Percentiles rank a stretch among this genome's conserved stretches.
phyloP scores from a whole-genome alignment of 2,329 filamentous ascomycete genomes.

The Xylaria polymorpha region DNA sequence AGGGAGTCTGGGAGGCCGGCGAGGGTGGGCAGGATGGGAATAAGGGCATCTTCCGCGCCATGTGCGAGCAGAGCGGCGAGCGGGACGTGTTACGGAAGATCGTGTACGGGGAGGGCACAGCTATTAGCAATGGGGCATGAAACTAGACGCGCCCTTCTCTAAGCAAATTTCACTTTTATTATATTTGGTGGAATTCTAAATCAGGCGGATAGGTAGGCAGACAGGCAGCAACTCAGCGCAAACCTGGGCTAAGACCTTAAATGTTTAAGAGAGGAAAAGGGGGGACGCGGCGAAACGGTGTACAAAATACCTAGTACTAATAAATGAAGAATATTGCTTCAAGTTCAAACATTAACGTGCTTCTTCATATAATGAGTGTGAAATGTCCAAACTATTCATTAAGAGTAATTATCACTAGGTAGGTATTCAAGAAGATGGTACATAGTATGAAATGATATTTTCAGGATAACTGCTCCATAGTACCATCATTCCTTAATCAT shows the following conservation, averaged over 20 bases:
- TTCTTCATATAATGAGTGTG: neutral
- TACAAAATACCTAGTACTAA: slow-evolving; percentile 21
- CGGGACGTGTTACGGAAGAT: slow-evolving; percentile 36
- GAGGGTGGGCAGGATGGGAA: slow-evolving; percentile 8
- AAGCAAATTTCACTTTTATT: neutral
- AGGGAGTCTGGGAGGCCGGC: slow-evolving; percentile 65
- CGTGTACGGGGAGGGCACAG: slow-evolving; percentile 31
- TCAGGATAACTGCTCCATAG: no score
- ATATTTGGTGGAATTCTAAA: neutral
- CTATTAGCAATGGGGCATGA: neutral
- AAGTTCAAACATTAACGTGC: neutral
- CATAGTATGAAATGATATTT: no score
- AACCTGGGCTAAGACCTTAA: neutral
- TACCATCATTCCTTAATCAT: no score
- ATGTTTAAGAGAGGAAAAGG: neutral
- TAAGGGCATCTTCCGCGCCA: slow-evolving; percentile 38
- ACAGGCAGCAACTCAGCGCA: neutral
- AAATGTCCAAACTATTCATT: neutral
- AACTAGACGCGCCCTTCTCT: neutral
- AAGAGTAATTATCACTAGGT: neutral
- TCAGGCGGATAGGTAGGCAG: neutral
- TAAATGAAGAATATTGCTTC: neutral
- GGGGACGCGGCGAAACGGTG: slow-evolving; percentile 4
- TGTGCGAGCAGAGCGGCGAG: slow-evolving; percentile 43
- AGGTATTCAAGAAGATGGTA: no score